phyloP scores from a whole-genome alignment of 2,329 filamentous ascomycete genomes.

The Myriosclerotinia scirpicola region DNA sequence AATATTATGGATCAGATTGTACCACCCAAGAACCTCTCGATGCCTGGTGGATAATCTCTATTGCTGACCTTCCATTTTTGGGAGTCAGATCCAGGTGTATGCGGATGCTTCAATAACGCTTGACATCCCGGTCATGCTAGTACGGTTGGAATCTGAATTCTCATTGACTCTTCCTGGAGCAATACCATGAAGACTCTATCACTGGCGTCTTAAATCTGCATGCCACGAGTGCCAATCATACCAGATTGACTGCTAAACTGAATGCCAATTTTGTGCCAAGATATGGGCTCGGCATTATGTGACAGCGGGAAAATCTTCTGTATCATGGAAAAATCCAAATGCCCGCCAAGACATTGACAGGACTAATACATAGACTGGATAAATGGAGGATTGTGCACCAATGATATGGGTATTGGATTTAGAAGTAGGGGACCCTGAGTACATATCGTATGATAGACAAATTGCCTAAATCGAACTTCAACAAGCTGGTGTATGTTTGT shows the following conservation, averaged over 20 bases:
- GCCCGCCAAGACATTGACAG: not conserved
- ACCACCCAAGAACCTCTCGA: not conserved
- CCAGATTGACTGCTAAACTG: not conserved
- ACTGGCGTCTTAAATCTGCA: not conserved
- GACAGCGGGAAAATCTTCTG: not conserved
- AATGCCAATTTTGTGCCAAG: not conserved
- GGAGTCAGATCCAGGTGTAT: not conserved
- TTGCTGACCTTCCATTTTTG: constrained; percentile 1
- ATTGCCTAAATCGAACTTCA: constrained; percentile 4
- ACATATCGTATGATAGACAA: not conserved
- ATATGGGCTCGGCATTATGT: not conserved
- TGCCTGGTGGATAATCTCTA: constrained; percentile 7
- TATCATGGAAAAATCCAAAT: constrained; percentile 5
- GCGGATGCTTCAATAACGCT: not conserved
- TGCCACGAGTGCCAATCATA: not conserved
- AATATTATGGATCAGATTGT: not conserved
- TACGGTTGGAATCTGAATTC: not conserved
- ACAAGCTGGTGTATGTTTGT: not conserved
- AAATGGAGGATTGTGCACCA: not conserved
- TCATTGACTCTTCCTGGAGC: not conserved
- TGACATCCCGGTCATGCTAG: not conserved
- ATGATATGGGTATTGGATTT: not conserved
- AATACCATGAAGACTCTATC: not conserved
- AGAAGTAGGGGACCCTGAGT: not conserved
- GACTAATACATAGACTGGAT: not conserved